phyloP scores from a whole-genome alignment of 1,139 yeast genomes.

The Magnusiomyces ingens region DNA sequence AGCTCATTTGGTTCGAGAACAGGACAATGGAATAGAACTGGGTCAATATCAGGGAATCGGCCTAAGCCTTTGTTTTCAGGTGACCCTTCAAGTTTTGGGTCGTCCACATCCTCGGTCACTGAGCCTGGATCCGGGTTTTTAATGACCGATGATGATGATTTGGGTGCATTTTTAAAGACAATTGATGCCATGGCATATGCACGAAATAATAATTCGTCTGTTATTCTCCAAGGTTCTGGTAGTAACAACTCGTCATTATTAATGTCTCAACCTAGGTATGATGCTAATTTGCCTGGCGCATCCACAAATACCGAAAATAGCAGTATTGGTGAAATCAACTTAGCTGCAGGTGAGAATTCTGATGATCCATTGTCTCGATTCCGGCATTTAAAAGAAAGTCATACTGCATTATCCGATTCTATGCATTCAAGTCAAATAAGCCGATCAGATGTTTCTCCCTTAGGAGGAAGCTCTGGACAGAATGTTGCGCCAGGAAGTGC shows the following conservation, averaged over 20 bases:
- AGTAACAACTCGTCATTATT: constrained; percentile 11
- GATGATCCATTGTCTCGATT: constrained; percentile 38
- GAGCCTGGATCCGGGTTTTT: constrained; percentile 34
- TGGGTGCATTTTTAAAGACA: constrained; percentile 41
- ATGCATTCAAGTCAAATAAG: constrained; percentile 16
- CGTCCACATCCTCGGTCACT: constrained; percentile 23
- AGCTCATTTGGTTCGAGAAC: constrained; percentile 30
- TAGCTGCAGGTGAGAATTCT: constrained; percentile 6
- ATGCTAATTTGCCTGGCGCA: constrained; percentile 7
- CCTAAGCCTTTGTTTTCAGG: constrained; percentile 21
- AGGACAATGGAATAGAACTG: constrained; percentile 24
- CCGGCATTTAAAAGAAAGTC: constrained; percentile 43
- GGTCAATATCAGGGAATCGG: constrained; percentile 21
- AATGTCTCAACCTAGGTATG: neutral
- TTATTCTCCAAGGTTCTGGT: constrained; percentile 13
- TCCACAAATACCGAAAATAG: neutral
- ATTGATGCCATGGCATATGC: constrained; percentile 48
- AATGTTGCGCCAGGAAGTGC: constrained; percentile 12
- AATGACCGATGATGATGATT: constrained; percentile 17
- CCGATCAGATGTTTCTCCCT: neutral
- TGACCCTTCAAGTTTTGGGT: constrained; percentile 23
- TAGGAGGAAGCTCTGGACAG: constrained; percentile 18
- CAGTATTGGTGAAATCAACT: too few relatives aligned
- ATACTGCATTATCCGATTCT: constrained; percentile 39
- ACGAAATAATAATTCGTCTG: constrained; percentile 1